Percentiles rank a stretch among this genome's conserved stretches.
phyloP scores from a whole-genome alignment of 2,329 filamentous ascomycete genomes.

The Lachnellula hyalina region DNA sequence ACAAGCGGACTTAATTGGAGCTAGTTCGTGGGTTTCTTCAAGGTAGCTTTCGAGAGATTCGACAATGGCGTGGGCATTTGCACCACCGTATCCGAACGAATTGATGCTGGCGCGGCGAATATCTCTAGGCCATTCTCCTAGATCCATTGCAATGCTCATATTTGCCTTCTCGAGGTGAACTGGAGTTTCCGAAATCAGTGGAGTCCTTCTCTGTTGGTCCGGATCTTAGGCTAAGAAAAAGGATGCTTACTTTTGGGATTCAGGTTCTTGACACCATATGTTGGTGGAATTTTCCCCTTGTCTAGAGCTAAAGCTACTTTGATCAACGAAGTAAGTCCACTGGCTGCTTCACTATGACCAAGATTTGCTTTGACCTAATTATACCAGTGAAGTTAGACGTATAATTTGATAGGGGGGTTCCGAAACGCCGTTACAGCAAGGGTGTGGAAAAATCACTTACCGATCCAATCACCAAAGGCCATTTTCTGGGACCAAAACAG shows the following conservation, averaged over 20 bases:
- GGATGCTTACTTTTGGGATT: conserved; percentile 1
- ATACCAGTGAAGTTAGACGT: conserved; percentile 8
- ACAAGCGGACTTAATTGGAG: not conserved
- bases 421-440: not conserved
- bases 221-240: no score
- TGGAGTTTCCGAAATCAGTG: not conserved
- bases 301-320: conserved; percentile 17
- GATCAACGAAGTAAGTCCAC: conserved; percentile 16
- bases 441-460: conserved; percentile 11
- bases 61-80: conserved; percentile 37
- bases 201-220: no score
- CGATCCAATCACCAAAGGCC: conserved; percentile 8
- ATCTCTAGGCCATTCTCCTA: not conserved
- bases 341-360: conserved; percentile 24
- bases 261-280: not conserved
- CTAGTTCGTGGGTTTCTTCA: not conserved
- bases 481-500: not conserved
- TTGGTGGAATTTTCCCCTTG: conserved; percentile 32
- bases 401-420: not conserved
- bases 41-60: not conserved
- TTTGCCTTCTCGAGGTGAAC: conserved; percentile 26
- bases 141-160: conserved; percentile 22
- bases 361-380: conserved; percentile 24
- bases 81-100: conserved; percentile 40
- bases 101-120: conserved; percentile 19